These are phyloP conservation scores for Neopestalotiopsis sp. DNA, from an alignment of 2,329 filamentous ascomycete genomes.

Conservation along the genomic window DNA sequence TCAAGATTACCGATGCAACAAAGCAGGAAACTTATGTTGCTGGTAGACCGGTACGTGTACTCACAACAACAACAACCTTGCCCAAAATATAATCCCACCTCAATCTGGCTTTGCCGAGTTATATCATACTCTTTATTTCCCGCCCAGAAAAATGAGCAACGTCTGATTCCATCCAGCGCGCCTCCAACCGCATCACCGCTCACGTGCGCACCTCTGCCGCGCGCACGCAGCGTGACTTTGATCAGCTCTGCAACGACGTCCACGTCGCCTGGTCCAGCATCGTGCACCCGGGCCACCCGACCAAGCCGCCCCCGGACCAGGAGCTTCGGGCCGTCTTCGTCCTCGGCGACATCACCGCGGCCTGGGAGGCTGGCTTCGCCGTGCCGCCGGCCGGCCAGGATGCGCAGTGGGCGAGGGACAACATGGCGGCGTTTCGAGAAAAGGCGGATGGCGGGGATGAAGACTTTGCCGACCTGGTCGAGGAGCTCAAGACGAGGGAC, in stretches of 20 bases:
- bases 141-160: neutral
- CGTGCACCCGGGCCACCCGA: constrained; percentile 1
- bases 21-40: constrained; percentile 36
- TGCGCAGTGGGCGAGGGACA: constrained; percentile 13
- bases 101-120: no score
- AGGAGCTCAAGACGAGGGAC: constrained; percentile 10
- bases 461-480: constrained; percentile 23
- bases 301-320: constrained; percentile 10
- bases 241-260: constrained; percentile 12
- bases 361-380: constrained; percentile 13
- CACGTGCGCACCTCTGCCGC: constrained; percentile 10
- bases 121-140: neutral
- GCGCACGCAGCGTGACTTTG: constrained; percentile 13
- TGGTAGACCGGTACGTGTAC: constrained; percentile 34
- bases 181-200: constrained; percentile 13
- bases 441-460: constrained; percentile 19
- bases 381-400: constrained; percentile 16
- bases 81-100: no score
- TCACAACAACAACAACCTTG: no score
- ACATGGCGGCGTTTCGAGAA: constrained; percentile 10
- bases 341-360: constrained; percentile 6
- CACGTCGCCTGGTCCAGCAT: constrained; percentile 11
- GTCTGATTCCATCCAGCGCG: neutral
- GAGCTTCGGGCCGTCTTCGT: constrained; percentile 14
- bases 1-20: constrained; percentile 40